Conservation (phyloP, 202 grass and related monocot genomes). For the Cymbopogon flexuosus region DNA sequence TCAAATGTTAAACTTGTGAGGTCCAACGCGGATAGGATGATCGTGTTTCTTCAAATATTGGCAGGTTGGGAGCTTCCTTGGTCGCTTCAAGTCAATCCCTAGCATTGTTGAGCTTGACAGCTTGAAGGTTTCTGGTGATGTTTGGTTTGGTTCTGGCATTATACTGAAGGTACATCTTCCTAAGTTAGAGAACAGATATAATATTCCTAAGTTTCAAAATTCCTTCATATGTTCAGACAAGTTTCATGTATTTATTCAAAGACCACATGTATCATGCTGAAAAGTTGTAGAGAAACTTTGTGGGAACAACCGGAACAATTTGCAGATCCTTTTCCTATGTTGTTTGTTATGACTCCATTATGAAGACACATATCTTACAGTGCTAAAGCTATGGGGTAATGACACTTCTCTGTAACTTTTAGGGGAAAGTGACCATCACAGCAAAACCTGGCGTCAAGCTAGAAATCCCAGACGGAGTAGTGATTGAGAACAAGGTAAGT, state of each 20-base stretch:
- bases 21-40: background rate
- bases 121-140: constrained; percentile 91
- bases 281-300: background rate
- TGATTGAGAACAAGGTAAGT: constrained; percentile 69
- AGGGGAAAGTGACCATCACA: constrained; percentile 72
- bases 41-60: constrained; percentile 16
- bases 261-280: background rate
- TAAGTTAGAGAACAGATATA: constrained; percentile 19
- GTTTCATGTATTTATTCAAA: background rate
- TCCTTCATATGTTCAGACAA: background rate
- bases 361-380: background rate
- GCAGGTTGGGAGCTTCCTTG: constrained; percentile 72
- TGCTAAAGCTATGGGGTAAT: background rate
- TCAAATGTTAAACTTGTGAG: background rate
- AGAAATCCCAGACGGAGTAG: constrained; percentile 68
- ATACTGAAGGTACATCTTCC: constrained; percentile 65
- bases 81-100: constrained; percentile 92
- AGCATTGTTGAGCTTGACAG: constrained; percentile 90
- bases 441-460: constrained; percentile 74
- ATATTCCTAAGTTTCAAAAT: background rate
- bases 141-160: constrained; percentile 64
- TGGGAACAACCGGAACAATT: background rate
- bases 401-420: constrained; percentile 4
- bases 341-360: constrained; percentile 2
- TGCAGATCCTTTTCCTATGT: background rate